Evolutionary conservation across 495 filamentous ascomycete genomes (phyloP), one percentile per base, ranked within the genome.

Genomic region (Apiosordaria backusii): DNA sequence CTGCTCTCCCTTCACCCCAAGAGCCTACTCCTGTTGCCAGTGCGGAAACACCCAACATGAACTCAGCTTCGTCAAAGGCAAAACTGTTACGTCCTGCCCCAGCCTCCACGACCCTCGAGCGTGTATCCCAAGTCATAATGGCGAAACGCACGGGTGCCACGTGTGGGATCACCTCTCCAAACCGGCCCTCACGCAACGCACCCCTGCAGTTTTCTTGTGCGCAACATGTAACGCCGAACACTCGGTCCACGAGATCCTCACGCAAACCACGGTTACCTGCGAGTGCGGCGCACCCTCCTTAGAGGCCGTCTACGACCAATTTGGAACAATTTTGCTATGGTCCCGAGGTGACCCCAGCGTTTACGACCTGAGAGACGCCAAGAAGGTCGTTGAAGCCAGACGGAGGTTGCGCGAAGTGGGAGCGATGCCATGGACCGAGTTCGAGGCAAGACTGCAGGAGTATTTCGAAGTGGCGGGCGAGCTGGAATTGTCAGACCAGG

Each of bases 261-360:
- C 27, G 4, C 26, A 61, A n/a, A 29, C 24, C 3, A 4, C 0
- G 21, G 18, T 61, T 4, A n/a, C 27, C 4, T 73, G 69, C 61
- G 29, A 22, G 0, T 76, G 75, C 67, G 68, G 60, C 1, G 57
- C 22, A 15, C 75, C 75, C 5, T 57, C 64, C 2, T 69, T 77
- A 24, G 68, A 72, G 62, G 75, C 73, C 25, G 65, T 77, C n/a
- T 77, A 77, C 63, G 75, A 77, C 63, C 73, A 77, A 65, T 71
- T 71, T 25, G 75, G 75, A 40, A 53, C 59, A 26, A 73, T 77
- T 40, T 75, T 70, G 7, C 64, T 77, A 21, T 77, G 68, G 54
- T 75, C 71, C 70, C 67, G 75, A 4, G 68, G 72, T 52, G 75
- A 77, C 59, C 70, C 73, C 21, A 58, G 65, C 26, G 73, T 77